Evolutionary conservation across 1,284 basidiomycete genomes (phyloP).

Genomic region (Ganoderma lucidum): DNA sequence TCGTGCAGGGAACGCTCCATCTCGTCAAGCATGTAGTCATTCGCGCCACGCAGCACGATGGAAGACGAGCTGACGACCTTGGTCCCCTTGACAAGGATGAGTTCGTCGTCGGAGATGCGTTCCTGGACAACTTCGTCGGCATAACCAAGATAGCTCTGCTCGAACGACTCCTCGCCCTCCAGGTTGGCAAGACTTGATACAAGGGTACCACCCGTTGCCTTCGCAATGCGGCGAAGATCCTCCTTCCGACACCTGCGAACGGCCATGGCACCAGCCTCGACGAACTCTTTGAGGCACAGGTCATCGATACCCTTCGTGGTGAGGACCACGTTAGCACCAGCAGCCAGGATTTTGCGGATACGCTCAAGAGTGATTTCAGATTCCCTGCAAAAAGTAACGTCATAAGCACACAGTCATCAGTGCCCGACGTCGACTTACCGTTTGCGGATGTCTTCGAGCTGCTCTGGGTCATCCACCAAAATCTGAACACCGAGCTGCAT

Average conservation of each 20-base stretch:
- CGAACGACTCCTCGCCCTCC: conserved; percentile 98
- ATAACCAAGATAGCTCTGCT: conserved; percentile 86
- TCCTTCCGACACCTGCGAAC: conserved; percentile 98
- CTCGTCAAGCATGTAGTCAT: conserved; percentile 99
- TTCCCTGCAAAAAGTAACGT: conserved; percentile 65
- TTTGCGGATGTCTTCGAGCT: conserved; percentile 96
- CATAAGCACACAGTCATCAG: background rate
- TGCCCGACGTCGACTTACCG: conserved; percentile 57
- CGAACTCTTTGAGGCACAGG: conserved; percentile 97
- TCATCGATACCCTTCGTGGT: conserved; percentile 99
- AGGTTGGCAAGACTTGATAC: conserved; percentile 95
- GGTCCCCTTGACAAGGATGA: conserved; percentile 97
- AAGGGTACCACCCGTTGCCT: conserved; percentile 95
- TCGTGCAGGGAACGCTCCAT: conserved; percentile 99
- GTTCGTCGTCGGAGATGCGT: conserved; percentile 97
- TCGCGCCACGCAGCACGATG: conserved; percentile 95
- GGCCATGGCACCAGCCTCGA: conserved; percentile 99
- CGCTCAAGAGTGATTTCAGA: conserved; percentile 97
- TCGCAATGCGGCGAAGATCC: conserved; percentile 96
- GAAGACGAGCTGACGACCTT: conserved; percentile 96
- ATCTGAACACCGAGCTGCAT: conserved; percentile 99
- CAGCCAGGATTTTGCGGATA: conserved; percentile 94
- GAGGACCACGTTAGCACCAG: conserved; percentile 96
- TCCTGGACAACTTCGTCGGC: conserved; percentile 98
- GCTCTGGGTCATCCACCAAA: conserved; percentile 95